Conservation (phyloP, 2,329 filamentous ascomycete genomes). For the Trichoderma pleuroti region DNA sequence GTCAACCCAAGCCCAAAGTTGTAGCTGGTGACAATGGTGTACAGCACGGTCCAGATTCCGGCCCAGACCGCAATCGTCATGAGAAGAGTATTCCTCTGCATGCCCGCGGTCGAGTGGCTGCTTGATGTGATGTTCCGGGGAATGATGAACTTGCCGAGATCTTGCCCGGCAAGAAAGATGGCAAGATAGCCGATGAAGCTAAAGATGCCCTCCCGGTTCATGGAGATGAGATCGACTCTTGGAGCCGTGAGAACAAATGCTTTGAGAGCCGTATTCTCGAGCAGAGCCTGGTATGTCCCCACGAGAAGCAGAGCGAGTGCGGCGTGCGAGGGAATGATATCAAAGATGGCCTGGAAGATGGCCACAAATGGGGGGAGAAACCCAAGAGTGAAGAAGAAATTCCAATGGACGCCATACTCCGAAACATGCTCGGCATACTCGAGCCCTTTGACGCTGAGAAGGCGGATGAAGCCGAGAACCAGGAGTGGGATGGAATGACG, state of each 20-base stretch:
- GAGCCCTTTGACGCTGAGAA: constrained; percentile 86
- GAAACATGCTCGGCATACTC: constrained; percentile 97
- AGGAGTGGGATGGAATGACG: constrained; percentile 82
- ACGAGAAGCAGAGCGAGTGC: constrained; percentile 67
- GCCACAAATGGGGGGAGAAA: constrained; percentile 87
- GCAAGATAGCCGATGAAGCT: constrained; percentile 91
- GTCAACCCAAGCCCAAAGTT: constrained; percentile 66
- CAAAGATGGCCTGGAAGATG: constrained; percentile 69
- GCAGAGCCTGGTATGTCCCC: constrained; percentile 66
- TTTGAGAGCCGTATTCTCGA: constrained; percentile 76
- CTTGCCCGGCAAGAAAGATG: constrained; percentile 88
- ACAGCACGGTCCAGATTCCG: constrained; percentile 65
- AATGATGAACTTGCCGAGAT: constrained; percentile 74
- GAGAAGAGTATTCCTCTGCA: constrained; percentile 57
- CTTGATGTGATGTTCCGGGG: constrained; percentile 52
- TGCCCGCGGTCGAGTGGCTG: constrained; percentile 39
- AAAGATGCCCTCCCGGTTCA: constrained; percentile 94
- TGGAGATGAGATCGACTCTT: constrained; percentile 72
- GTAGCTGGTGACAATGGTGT: constrained; percentile 65
- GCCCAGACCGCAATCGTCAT: constrained; percentile 63
- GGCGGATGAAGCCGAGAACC: constrained; percentile 71
- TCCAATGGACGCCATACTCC: constrained; percentile 98
- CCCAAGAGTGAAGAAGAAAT: constrained; percentile 96
- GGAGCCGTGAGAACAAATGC: constrained; percentile 79
- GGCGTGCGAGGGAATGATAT: constrained; percentile 71